Conservation (phyloP, 2,329 filamentous ascomycete species). For the Epichloe aotearoae region DNA sequence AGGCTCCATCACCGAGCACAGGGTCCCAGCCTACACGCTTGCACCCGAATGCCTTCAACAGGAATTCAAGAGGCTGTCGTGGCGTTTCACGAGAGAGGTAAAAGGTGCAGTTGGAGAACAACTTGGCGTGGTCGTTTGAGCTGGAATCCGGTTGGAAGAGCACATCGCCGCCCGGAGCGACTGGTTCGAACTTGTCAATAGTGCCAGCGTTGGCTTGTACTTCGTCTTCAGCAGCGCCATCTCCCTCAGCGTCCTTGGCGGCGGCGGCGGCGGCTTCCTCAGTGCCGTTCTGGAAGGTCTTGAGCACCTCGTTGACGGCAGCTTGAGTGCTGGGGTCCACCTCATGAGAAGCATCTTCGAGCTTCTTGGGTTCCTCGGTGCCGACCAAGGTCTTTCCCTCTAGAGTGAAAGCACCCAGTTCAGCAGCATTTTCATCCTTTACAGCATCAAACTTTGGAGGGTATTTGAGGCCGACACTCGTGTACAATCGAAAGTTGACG, state of each 20-base stretch:
- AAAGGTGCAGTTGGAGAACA: conserved; percentile 83
- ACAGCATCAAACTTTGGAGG: conserved; percentile 82
- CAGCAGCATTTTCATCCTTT: conserved; percentile 81
- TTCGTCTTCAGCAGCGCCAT: conserved; percentile 25
- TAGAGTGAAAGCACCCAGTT: conserved; percentile 80
- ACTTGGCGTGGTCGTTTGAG: conserved; percentile 52
- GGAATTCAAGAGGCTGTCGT: conserved; percentile 78
- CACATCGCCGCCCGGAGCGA: conserved; percentile 71
- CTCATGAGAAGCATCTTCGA: conserved; percentile 33
- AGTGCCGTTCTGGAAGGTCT: conserved; percentile 47
- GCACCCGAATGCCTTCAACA: conserved; percentile 88
- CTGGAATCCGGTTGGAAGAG: conserved; percentile 64
- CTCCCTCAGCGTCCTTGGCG: conserved; percentile 20
- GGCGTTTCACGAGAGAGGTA: conserved; percentile 91
- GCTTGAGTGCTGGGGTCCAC: conserved; percentile 51
- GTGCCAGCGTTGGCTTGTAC: conserved; percentile 32
- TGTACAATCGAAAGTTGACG: conserved; percentile 92
- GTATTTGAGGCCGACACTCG: conserved; percentile 80
- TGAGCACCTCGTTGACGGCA: conserved; percentile 55
- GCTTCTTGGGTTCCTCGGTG: conserved; percentile 38
- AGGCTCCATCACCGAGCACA: conserved; percentile 81
- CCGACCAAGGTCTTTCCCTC: conserved; percentile 56
- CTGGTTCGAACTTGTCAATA: conserved; percentile 86
- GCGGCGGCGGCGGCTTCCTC: conserved; percentile 21
- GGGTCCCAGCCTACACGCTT: conserved; percentile 92